Conservation (phyloP, 2,329 filamentous ascomycete genomes). For the Pseudogymnoascus sp. region DNA sequence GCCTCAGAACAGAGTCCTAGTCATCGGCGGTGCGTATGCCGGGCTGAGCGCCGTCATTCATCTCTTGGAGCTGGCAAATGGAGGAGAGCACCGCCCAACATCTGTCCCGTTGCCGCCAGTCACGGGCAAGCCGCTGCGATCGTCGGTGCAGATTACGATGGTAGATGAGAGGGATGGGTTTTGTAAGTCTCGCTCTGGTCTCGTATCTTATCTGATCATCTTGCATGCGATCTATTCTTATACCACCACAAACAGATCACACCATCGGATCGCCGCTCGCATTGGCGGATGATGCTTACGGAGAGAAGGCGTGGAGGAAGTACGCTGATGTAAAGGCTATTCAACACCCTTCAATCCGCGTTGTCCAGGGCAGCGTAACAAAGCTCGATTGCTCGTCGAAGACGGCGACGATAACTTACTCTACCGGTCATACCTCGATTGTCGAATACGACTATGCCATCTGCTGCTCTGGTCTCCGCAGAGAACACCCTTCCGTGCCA, state of each 20-base stretch:
- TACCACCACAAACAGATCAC: constrained; percentile 46
- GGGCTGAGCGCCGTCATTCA: constrained; percentile 60
- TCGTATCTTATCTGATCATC: constrained; percentile 2
- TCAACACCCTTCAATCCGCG: constrained; percentile 50
- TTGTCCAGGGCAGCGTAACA: constrained; percentile 57
- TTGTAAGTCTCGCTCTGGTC: constrained; percentile 43
- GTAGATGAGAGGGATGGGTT: constrained; percentile 78
- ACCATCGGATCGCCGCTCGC: constrained; percentile 68
- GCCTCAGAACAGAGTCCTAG: constrained; percentile 41
- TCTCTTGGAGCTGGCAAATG: constrained; percentile 55
- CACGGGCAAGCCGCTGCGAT: constrained; percentile 29
- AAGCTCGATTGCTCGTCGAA: constrained; percentile 51
- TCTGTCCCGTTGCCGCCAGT: constrained; percentile 11
- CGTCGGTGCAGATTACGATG: constrained; percentile 61
- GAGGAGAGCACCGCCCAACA: constrained; percentile 30
- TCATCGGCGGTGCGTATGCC: constrained; percentile 65
- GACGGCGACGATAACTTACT: constrained; percentile 46
- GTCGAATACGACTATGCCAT: constrained; percentile 65
- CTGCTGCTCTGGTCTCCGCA: constrained; percentile 58
- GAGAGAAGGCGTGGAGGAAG: constrained; percentile 60
- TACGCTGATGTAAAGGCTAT: constrained; percentile 60
- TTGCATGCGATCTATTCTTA: not conserved
- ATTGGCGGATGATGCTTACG: constrained; percentile 53
- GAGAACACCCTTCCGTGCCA: constrained; percentile 65
- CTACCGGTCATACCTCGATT: constrained; percentile 33